phyloP scores from a whole-genome alignment of 1,284 basidiomycete genomes.

The Sanguinoderma infundibulare region DNA sequence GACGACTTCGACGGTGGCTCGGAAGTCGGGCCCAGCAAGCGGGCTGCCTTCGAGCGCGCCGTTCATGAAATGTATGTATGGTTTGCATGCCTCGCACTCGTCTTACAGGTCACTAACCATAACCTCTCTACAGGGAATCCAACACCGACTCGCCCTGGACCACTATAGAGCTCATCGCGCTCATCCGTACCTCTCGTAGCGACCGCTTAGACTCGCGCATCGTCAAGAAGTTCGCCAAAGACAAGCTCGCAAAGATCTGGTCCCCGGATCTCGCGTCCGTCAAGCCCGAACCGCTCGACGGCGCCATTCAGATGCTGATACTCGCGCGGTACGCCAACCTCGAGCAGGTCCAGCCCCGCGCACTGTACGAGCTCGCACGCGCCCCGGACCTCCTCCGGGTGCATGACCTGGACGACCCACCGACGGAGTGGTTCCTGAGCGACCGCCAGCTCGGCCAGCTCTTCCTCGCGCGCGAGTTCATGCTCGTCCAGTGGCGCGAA shows the following conservation, averaged over 20 bases:
- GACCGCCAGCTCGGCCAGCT: constrained; percentile 23
- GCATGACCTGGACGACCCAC: constrained; percentile 17
- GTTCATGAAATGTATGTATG: not conserved
- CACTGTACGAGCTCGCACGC: constrained; percentile 42
- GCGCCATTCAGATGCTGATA: not conserved
- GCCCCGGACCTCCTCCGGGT: constrained; percentile 25
- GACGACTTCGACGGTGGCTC: too few species aligned
- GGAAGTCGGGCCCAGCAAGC: too few species aligned
- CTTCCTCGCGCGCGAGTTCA: constrained; percentile 26
- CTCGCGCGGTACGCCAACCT: constrained; percentile 31
- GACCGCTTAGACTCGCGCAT: not conserved
- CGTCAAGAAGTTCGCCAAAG: not conserved
- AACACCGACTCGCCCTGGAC: not conserved
- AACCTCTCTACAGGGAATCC: not conserved
- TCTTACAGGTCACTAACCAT: not conserved
- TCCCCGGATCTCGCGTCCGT: not conserved
- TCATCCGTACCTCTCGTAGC: not conserved
- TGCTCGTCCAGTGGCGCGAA: constrained; percentile 27
- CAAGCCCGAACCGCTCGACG: not conserved
- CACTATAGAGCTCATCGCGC: not conserved
- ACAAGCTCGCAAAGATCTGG: not conserved
- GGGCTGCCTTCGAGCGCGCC: not conserved
- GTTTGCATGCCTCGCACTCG: not conserved
- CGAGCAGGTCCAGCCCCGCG: constrained; percentile 37
- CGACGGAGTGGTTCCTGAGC: not conserved